phyloP scores from a whole-genome alignment of 345 rosid species.

The Aurinia saxatilis region DNA sequence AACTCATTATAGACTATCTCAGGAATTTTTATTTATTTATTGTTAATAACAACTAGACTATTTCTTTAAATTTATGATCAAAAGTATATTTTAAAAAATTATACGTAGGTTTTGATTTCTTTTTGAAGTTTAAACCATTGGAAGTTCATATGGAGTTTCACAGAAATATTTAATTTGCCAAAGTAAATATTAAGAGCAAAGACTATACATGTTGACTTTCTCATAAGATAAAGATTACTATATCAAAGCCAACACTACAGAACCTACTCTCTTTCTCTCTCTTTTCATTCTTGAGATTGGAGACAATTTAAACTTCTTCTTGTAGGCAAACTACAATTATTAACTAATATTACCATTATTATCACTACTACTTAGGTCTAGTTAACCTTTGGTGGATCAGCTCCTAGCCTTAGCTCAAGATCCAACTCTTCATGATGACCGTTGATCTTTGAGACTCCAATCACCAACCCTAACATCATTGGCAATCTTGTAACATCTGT shows the following conservation, averaged over 20 bases:
- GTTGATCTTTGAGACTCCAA: constrained; percentile 28
- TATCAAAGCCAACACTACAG: constrained; percentile 29
- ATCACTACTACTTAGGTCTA: constrained; percentile 21
- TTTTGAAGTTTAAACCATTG: neutral
- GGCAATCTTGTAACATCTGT: constrained; percentile 22
- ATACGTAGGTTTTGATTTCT: neutral
- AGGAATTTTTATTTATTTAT: no score
- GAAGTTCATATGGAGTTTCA: neutral
- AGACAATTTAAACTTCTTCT: constrained; percentile 11
- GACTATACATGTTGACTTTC: constrained; percentile 3
- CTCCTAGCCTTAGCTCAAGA: constrained; percentile 91
- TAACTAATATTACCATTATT: constrained; percentile 5
- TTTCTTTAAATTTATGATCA: no score
- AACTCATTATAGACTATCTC: neutral
- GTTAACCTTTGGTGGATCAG: constrained; percentile 42
- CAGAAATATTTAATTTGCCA: neutral
- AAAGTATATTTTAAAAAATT: no score
- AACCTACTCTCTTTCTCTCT: constrained; percentile 1
- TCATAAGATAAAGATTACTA: constrained; percentile 12
- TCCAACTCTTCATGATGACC: constrained; percentile 49
- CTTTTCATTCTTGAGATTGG: constrained; percentile 14
- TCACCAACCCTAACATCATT: constrained; percentile 28
- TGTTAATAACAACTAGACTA: no score
- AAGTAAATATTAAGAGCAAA: neutral
- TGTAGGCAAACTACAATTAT: constrained; percentile 9